Evolutionary conservation across 177 flowering plant genomes (phyloP).

Genomic region (Vitis hybrid): DNA sequence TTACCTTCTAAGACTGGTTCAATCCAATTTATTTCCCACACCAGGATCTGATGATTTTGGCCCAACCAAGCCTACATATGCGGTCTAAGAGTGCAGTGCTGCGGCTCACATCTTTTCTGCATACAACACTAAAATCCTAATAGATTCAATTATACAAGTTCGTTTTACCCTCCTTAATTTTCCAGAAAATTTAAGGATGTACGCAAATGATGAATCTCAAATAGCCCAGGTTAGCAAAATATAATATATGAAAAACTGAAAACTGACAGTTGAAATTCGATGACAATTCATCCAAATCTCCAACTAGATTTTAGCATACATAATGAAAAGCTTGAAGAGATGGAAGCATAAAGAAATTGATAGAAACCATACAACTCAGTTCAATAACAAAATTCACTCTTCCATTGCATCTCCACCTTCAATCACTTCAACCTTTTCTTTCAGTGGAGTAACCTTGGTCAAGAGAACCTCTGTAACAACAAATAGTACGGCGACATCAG

Average conservation of each 20-base stretch:
- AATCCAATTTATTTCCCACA: too few species aligned
- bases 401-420: slow-evolving; percentile 89
- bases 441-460: slow-evolving; percentile 71
- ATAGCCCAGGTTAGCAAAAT: too few species aligned
- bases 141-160: too few species aligned
- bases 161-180: too few species aligned
- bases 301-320: background rate
- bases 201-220: too few species aligned
- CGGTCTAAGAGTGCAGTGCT: too few species aligned
- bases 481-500: background rate
- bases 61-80: too few species aligned
- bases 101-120: rapidly evolving
- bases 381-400: slow-evolving; percentile 37
- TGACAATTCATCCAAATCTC: background rate
- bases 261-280: background rate
- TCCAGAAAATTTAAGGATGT: too few species aligned
- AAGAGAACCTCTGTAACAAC: slow-evolving; percentile 63
- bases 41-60: too few species aligned
- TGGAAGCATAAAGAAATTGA: background rate
- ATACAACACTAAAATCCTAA: too few species aligned
- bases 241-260: background rate
- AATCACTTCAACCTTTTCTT: slow-evolving; percentile 47
- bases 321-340: background rate
- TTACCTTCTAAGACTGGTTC: rapidly evolving
- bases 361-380: background rate